These are phyloP conservation scores for Skeletonema menzelii DNA, from an alignment of 108 stramenopile genomes.

Conservation along the genomic window DNA sequence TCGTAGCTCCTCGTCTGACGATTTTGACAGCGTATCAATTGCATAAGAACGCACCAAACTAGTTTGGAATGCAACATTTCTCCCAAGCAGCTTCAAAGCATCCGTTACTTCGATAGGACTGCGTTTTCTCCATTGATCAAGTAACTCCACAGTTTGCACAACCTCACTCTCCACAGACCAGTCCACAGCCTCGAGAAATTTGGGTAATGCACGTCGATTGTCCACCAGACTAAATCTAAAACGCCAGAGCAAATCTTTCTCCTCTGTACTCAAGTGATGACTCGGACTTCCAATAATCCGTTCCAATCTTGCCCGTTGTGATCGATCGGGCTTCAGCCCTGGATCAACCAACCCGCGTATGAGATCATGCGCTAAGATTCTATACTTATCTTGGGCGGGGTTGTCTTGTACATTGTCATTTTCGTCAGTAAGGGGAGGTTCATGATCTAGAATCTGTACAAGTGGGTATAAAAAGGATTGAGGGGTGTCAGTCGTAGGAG, in stretches of 20 bases:
- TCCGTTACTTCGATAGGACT: constrained; percentile 96
- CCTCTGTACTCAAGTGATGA: constrained; percentile 82
- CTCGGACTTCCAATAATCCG: constrained; percentile 85
- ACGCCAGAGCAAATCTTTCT: constrained; percentile 95
- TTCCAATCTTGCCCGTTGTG: constrained; percentile 77
- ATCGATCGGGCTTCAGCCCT: constrained; percentile 92
- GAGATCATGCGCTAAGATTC: constrained; percentile 89
- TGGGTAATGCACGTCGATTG: constrained; percentile 91
- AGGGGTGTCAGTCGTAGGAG: constrained; percentile 10
- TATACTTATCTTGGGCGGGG: constrained; percentile 94
- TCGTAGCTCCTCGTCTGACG: constrained; percentile 93
- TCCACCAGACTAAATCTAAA: constrained; percentile 96
- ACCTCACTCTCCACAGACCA: constrained; percentile 95
- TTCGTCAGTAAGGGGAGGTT: constrained; percentile 48
- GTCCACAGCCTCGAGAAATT: constrained; percentile 95
- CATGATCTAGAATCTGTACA: constrained; percentile 72
- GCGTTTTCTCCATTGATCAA: constrained; percentile 93
- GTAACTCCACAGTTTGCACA: constrained; percentile 90
- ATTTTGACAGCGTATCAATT: constrained; percentile 87
- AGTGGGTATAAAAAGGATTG: constrained; percentile 41
- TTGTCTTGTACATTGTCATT: constrained; percentile 67
- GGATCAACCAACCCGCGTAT: constrained; percentile 94
- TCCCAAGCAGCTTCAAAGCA: constrained; percentile 94
- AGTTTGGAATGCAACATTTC: constrained; percentile 90
- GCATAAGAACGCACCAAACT: constrained; percentile 93